These are phyloP conservation scores for Globisporangium canariense DNA, from an alignment of 352 stramenopile species.

Conservation along the genomic window DNA sequence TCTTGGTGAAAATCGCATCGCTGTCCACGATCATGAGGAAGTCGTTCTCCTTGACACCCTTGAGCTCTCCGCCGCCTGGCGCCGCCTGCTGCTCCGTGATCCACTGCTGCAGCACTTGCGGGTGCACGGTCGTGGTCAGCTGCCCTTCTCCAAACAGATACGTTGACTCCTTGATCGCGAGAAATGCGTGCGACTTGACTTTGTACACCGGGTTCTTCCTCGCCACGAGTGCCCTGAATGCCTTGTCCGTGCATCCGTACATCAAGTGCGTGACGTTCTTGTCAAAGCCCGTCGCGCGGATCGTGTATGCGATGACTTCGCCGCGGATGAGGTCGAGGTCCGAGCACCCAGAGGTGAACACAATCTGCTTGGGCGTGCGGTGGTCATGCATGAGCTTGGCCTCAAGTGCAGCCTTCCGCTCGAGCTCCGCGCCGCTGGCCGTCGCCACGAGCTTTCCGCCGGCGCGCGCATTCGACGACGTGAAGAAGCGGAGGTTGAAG, in stretches of 20 bases:
- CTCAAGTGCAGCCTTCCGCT: conserved; percentile 18
- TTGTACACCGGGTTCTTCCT: conserved; percentile 49
- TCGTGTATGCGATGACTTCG: conserved; percentile 67
- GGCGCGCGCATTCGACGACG: conserved; percentile 25
- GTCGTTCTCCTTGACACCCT: conserved; percentile 41
- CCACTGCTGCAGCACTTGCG: conserved; percentile 51
- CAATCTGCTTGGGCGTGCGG: conserved; percentile 57
- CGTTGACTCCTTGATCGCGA: conserved; percentile 24
- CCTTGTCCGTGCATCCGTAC: conserved; percentile 56
- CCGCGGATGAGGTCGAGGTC: conserved; percentile 59
- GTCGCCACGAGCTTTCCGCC: conserved; percentile 22
- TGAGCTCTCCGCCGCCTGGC: conserved; percentile 22
- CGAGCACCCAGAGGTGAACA: conserved; percentile 74
- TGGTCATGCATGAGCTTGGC: conserved; percentile 32
- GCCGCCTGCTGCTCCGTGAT: conserved; percentile 35
- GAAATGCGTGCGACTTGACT: conserved; percentile 46
- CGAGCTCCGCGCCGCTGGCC: background rate
- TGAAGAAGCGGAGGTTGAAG: conserved; percentile 67
- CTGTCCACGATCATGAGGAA: conserved; percentile 80
- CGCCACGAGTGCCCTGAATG: conserved; percentile 32
- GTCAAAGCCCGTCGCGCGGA: conserved; percentile 49
- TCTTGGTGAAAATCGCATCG: conserved; percentile 82
- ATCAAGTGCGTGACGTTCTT: conserved; percentile 66
- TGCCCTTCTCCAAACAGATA: conserved; percentile 56
- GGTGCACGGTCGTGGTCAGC: conserved; percentile 63